phyloP scores from a whole-genome alignment of 495 filamentous ascomycete species.

The Trichoderma erinaceum region DNA sequence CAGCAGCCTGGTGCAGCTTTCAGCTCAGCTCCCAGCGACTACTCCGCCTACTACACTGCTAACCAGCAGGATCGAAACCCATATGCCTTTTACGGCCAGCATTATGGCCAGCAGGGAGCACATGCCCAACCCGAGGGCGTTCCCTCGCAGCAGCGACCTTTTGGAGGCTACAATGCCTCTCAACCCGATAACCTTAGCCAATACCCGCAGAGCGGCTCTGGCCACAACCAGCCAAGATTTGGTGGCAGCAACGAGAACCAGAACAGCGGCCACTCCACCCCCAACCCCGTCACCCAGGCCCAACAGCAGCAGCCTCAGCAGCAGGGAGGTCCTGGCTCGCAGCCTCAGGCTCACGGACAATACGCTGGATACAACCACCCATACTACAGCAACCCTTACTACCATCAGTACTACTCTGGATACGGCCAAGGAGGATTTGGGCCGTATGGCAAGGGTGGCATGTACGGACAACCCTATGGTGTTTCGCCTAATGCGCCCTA shows the following conservation, averaged over 20 bases:
- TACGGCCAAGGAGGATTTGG: slow-evolving; percentile 60
- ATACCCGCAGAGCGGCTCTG: slow-evolving; percentile 60
- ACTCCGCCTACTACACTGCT: slow-evolving; percentile 80
- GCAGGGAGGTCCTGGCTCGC: slow-evolving; percentile 28
- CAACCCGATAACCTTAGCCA: slow-evolving; percentile 69
- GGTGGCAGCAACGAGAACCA: slow-evolving; percentile 67
- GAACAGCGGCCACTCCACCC: slow-evolving; percentile 81
- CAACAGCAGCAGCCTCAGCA: slow-evolving; percentile 49
- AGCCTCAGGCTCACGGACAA: slow-evolving; percentile 48
- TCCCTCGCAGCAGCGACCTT: slow-evolving; percentile 57
- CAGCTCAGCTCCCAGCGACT: slow-evolving; percentile 73
- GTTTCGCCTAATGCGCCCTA: slow-evolving; percentile 65
- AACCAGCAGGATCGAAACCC: slow-evolving; percentile 67
- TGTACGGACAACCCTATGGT: slow-evolving; percentile 79
- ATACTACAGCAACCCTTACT: slow-evolving; percentile 72
- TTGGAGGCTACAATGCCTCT: slow-evolving; percentile 69
- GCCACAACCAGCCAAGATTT: slow-evolving; percentile 45
- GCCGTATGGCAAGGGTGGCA: slow-evolving; percentile 70
- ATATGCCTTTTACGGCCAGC: slow-evolving; percentile 66
- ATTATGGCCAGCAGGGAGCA: slow-evolving; percentile 58
- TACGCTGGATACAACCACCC: slow-evolving; percentile 62
- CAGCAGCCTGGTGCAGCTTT: slow-evolving; percentile 51
- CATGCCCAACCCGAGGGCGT: slow-evolving; percentile 67
- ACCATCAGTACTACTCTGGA: slow-evolving; percentile 67
- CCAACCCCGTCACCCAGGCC: slow-evolving; percentile 68